Base-by-base conservation (phyloP, 2,329 filamentous ascomycete species). In the Coniosporium tulheliwenetii region DNA sequence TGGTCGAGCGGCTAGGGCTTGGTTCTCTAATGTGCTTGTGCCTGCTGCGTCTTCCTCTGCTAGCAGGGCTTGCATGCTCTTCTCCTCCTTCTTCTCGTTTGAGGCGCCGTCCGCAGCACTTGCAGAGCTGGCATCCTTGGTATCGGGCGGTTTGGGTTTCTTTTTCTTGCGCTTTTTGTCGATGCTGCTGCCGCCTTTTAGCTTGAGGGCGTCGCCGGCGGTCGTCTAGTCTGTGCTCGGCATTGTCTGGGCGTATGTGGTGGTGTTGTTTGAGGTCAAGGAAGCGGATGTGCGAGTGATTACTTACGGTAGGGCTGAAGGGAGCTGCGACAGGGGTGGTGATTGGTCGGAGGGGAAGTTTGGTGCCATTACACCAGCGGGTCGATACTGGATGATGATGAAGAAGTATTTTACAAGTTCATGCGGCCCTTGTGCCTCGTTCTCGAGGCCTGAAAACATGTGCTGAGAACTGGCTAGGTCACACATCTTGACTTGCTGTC, bases 201-300 rank as follows among this genome's bases (percentile, higher is more conserved):
- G 73, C 57, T 85, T 89, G 30, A 95, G 73, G 45, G 80, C 81
- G 51, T 85, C 85, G 52, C 76, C 71, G 45, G 73, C 71, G 42
- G 75, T 65, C 38, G 70, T 61, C 65, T 93, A 93, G 50, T 93
- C 84, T 58, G 83, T 79, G 41, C 75, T 71, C 15, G 79, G 73
- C 81, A 86, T 86, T 37, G 33, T 45, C 37, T 36, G 32, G 32
- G 32, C 5, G 8, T 5, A 3, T 4, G 32, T 33, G 32, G 32
- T 30, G 35, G 3, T 26, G 3, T 3, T 4, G 19, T 26, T 26
- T 3, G 19, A 26, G 19, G 19, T 26, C 19, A 26, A 26, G 19
- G 19, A n/a, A n/a, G 7, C 3, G 19, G 19, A 7, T 3, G 7
- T 26, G 19, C 7, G 19, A 26, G 19, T 4, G 19, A n/a, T n/a